Evolutionary conservation across 2,329 filamentous ascomycete species (phyloP), one percentile per base, ranked within the genome.

Genomic region (Davidsoniella eucalypti): DNA sequence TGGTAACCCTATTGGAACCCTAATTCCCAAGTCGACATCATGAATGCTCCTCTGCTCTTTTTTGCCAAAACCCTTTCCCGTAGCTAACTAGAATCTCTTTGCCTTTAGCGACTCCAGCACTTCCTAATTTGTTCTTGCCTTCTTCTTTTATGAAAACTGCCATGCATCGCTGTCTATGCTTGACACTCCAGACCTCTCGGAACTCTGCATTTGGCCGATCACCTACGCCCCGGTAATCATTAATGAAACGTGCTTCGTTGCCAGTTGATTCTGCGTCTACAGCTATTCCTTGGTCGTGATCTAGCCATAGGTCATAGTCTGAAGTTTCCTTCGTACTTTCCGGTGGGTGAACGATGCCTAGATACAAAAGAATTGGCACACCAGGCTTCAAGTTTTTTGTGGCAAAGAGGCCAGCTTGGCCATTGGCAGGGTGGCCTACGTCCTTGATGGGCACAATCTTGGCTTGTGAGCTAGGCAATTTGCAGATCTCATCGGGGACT

Each of bases 21-120:
- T 47, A 47, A 23, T 23, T 23, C 5, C 4, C 21, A 23, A 23
- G 21, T 23, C 21, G 4, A 23, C 21, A 33, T 33, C 29, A 33
- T 43, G 29, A 50, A 6, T 46, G 33, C 21, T 45, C 44, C 5
- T 21, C 33, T 29, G 47, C 21, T 36, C 52, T 37, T 25, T 53
- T 53, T 21, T 53, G 47, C 76, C 78, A 82, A 55, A 83, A 82
- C 0, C 79, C 79, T 60, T 78, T 82, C 5, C 78, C 79, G 57
- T 82, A 82, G 55, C 75, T 80, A 10, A 82, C 74, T 47, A 81
- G 59, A 49, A 82, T 74, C 66, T 82, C 79, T 54, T 78, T 70
- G 1, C 78, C 77, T 62, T 73, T 78, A 45, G 59, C 68, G 25
- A 80, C 70, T 1, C 69, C 63, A 50, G 43, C 57, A 53, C 21